Evolutionary conservation across 2,329 filamentous ascomycete species (phyloP).

Genomic region (Monosporascus sp.): DNA sequence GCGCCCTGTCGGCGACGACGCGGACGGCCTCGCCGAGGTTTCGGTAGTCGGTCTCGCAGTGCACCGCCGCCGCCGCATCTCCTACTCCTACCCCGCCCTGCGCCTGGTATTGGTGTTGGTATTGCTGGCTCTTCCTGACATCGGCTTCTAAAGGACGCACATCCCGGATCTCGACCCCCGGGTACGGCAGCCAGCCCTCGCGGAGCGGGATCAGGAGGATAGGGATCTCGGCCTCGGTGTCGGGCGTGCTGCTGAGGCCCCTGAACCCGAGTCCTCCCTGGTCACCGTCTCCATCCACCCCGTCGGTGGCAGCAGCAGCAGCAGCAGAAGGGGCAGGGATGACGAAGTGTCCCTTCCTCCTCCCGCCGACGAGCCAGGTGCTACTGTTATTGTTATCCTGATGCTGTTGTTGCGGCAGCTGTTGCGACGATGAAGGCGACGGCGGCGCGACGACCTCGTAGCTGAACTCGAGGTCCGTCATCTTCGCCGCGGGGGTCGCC

Average conservation of each 20-base stretch:
- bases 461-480: conserved; percentile 62
- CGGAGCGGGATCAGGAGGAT: conserved; percentile 76
- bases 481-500: conserved; percentile 25
- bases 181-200: conserved; percentile 72
- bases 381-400: conserved; percentile 26
- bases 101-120: conserved; percentile 3
- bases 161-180: conserved; percentile 71
- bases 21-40: conserved; percentile 73
- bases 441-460: conserved; percentile 73
- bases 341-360: conserved; percentile 71
- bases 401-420: too few species aligned
- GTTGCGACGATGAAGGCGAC: conserved; percentile 24
- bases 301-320: conserved; percentile 1
- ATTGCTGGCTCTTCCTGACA: not conserved
- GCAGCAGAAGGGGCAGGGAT: conserved; percentile 36
- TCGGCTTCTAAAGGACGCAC: conserved; percentile 29
- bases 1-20: conserved; percentile 65
- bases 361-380: conserved; percentile 80
- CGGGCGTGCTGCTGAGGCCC: conserved; percentile 33
- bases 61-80: conserved; percentile 17
- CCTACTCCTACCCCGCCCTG: not conserved
- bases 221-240: conserved; percentile 54
- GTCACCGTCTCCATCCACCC: not conserved
- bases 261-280: not conserved
- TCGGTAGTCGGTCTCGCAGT: conserved; percentile 75